Evolutionary conservation across 805 yeast species (phyloP), one percentile per base, ranked within the genome.

Genomic region (Ogataea trehaloabstinens): DNA sequence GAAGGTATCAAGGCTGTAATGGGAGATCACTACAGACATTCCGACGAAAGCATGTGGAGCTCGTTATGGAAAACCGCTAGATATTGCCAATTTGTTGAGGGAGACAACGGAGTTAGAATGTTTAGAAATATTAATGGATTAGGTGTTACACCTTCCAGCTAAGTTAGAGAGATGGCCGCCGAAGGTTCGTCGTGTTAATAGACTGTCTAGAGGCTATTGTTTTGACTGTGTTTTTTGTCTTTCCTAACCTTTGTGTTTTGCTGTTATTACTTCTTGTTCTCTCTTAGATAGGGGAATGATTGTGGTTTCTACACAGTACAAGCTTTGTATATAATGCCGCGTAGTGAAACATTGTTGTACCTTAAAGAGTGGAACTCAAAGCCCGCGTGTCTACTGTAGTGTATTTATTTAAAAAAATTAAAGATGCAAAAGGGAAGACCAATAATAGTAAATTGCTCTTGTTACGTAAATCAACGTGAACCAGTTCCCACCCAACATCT

Each of bases 1-100:
- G 87, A 68, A 45, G 91, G 85, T 38, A 81, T 86, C 64, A 78
- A 80, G 67, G 78, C 80, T 63, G 91, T 83, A 44, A 82, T 86
- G 93, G 95, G 95, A 53, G 73, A 76, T 49, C 88, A 84, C 64
- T 87, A 86, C 70, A 73, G 70, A 45, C 65, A 74, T 55, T 66
- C 73, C 38, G 81, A 72, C 49, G 86, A 85, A 63, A 84, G 76
- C 70, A 82, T 87, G 88, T 78, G 85, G 79, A 58, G 61, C 37
- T 67, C 80, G 29, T 72, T 76, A 53, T 87, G 85, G 67, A 78
- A 78, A 53, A 62, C 74, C 28, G 78, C 75, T 28, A 74, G 87
- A 68, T 56, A 67, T 52, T 82, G 89, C 56, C 88, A 82, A 60
- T 82, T 75, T 49, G 86, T 82, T 40, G 89, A 81, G 45, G 88